Conservation (phyloP, 2,329 filamentous ascomycete genomes). For the Myotisia sp. region DNA sequence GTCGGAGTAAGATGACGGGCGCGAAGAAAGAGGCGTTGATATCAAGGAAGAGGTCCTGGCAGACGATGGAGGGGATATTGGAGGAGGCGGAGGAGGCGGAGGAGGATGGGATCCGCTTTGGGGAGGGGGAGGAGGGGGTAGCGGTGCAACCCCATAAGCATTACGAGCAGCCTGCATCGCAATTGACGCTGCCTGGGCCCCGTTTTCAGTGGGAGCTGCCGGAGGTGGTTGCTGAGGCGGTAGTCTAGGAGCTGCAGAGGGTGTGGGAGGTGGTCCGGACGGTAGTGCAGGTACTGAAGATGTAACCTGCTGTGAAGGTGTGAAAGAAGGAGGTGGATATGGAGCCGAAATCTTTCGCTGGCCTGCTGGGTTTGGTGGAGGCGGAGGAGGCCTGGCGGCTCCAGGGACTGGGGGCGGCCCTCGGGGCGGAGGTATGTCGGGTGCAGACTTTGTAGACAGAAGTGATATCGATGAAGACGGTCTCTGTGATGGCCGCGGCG, state of each 20-base stretch:
- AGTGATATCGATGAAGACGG: constrained; percentile 48
- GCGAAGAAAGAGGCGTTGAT: constrained; percentile 27
- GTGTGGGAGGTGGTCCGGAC: constrained; percentile 24
- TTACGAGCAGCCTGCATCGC: constrained; percentile 47
- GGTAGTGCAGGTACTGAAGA: constrained; percentile 28
- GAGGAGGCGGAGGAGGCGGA: constrained; percentile 27
- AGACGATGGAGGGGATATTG: constrained; percentile 33
- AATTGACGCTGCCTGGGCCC: constrained; percentile 33
- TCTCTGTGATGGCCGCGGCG: constrained; percentile 36
- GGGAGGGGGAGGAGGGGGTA: constrained; percentile 33
- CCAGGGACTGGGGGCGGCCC: constrained; percentile 54
- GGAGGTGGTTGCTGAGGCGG: constrained; percentile 30
- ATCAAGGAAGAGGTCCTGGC: constrained; percentile 25
- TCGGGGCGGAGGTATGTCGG: constrained; percentile 34
- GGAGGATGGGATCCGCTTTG: constrained; percentile 22
- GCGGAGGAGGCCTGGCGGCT: constrained; percentile 37
- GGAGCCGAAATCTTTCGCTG: constrained; percentile 43
- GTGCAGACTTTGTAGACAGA: constrained; percentile 37
- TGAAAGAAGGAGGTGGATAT: constrained; percentile 33
- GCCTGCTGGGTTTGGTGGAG: constrained; percentile 32
- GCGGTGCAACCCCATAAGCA: constrained; percentile 38
- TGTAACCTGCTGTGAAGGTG: constrained; percentile 28
- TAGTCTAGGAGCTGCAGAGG: constrained; percentile 14
- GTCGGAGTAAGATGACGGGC: constrained; percentile 24
- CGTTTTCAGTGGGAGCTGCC: constrained; percentile 25